phyloP scores from a whole-genome alignment of 192 early-diverging fungal species.

The Coemansia nantahalensis region DNA sequence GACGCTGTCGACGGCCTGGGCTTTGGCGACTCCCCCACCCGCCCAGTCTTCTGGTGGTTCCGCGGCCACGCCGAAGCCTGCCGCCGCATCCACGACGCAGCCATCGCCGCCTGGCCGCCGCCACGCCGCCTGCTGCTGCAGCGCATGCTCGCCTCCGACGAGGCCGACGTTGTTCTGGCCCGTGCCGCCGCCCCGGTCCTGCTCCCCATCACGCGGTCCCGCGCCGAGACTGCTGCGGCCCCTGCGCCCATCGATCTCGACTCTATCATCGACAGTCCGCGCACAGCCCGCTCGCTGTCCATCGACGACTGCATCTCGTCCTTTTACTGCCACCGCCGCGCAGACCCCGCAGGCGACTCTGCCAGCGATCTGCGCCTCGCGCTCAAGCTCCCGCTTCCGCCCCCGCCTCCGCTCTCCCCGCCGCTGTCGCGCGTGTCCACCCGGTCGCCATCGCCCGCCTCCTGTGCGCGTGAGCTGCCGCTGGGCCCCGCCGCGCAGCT shows the following conservation, averaged over 20 bases:
- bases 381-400: neutral
- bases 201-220: neutral
- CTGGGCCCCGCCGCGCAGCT: neutral
- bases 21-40: slow-evolving; percentile 53
- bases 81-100: slow-evolving; percentile 13
- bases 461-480: neutral
- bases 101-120: slow-evolving; percentile 4
- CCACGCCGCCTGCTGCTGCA: slow-evolving; percentile 27
- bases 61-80: slow-evolving; percentile 42
- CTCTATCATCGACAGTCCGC: slow-evolving; percentile 46
- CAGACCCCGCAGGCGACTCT: neutral
- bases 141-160: slow-evolving; percentile 36
- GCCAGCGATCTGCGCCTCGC: too few species aligned
- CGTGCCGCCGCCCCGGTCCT: slow-evolving; percentile 8
- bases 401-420: slow-evolving; percentile 5
- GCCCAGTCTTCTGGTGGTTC: slow-evolving; percentile 62
- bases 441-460: neutral
- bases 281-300: slow-evolving; percentile 39
- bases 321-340: slow-evolving; percentile 4
- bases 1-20: slow-evolving; percentile 57
- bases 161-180: slow-evolving; percentile 32
- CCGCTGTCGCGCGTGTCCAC: slow-evolving; percentile 6
- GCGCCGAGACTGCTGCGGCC: neutral
- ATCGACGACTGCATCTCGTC: slow-evolving; percentile 51
- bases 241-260: slow-evolving; percentile 24